Evolutionary conservation across 306 rosid genomes (phyloP), one percentile per base, ranked within the genome.

Genomic region (Trichosanthes truncata): DNA sequence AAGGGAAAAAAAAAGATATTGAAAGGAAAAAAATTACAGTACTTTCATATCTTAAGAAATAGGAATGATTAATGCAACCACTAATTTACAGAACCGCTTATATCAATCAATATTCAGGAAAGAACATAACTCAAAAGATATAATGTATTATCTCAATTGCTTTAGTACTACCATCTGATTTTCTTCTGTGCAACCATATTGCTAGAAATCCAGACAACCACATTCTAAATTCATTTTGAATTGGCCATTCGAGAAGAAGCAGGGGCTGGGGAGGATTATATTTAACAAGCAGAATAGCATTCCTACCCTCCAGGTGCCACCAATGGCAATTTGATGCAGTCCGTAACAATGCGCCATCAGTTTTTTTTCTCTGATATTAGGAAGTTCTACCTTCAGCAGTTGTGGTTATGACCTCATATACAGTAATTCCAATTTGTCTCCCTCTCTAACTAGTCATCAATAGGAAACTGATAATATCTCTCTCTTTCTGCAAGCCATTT

Each of bases 241-340:
- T 74, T 52, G 78, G 31, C 31, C 29, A 74, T 29, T 74, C 31
- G 40, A 74, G 40, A 74, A 49, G 61, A 74, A 14, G 40, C 77
- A 73, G 77, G 77, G 77, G 57, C 77, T 48, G 59, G 59, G 77
- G 77, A 73, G 77, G 77, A 45, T 25, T 73, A 73, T 73, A 73
- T 73, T 46, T 46, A 26, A 46, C 77, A 73, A 73, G 40, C 57
- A 73, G 41, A 73, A 46, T 26, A 45, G 31, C 77, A 26, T 46
- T 48, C 77, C 77, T 26, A 73, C 23, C 59, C 59, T 73, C 41
- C 40, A 14, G 40, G 77, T 9, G 57, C 59, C 59, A 48, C 77
- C 59, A 15, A 73, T 73, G 60, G 43, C 25, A 29, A 73, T 73
- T 48, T 71, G 76, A 73, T 26, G 60, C 40, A 5, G 26, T 73